Conservation (phyloP, 163 green algal genomes). For the Picocystis sp. region DNA sequence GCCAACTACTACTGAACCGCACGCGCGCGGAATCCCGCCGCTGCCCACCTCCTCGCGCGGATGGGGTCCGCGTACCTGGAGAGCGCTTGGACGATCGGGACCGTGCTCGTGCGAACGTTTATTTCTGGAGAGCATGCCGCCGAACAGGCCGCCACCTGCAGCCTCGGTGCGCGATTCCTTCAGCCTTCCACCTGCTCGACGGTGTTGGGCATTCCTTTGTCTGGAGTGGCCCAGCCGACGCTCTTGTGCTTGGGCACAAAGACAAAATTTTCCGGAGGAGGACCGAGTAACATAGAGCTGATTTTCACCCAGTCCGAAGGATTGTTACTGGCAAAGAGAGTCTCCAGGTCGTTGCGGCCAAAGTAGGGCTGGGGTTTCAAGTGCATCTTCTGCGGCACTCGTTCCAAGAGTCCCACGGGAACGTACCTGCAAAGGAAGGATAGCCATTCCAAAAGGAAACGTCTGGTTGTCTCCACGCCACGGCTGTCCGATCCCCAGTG, state of each 20-base stretch:
- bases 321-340: conserved; percentile 47
- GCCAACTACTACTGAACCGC: too few relatives aligned
- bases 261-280: conserved; percentile 44
- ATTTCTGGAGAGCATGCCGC: too few relatives aligned
- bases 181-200: too few relatives aligned
- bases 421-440: conserved; percentile 75
- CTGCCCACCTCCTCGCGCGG: too few relatives aligned
- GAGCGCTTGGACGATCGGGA: too few relatives aligned
- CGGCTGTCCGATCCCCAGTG: conserved; percentile 80
- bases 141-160: too few relatives aligned
- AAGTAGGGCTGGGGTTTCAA: conserved; percentile 51
- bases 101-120: too few relatives aligned
- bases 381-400: conserved; percentile 56
- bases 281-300: conserved; percentile 83
- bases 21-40: too few relatives aligned
- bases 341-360: conserved; percentile 72
- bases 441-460: conserved; percentile 93
- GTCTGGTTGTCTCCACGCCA: conserved; percentile 76
- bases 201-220: too few relatives aligned
- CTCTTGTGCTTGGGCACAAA: conserved; percentile 91
- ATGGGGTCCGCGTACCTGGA: too few relatives aligned
- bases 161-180: too few relatives aligned
- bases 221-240: too few relatives aligned
- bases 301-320: conserved; percentile 33
- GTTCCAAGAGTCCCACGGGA: conserved; percentile 77